phyloP scores from a whole-genome alignment of 2,329 filamentous ascomycete species.

The Ophiobolus disseminans region DNA sequence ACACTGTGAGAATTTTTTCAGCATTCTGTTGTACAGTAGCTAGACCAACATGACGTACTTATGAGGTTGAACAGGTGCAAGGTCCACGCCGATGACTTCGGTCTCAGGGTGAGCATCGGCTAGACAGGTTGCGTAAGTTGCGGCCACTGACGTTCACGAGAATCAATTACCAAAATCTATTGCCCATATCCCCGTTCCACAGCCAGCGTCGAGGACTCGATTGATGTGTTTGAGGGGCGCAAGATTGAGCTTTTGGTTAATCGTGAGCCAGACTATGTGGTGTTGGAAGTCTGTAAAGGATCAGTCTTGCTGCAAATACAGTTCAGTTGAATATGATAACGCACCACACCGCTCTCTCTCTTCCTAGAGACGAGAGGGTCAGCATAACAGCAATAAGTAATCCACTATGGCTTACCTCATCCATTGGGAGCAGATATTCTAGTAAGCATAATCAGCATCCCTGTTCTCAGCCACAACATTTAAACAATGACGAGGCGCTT shows the following conservation, averaged over 20 bases:
- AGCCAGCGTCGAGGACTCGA: slow-evolving; percentile 47
- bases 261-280: slow-evolving; percentile 47
- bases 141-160: not conserved
- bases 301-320: not conserved
- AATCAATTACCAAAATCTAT: slow-evolving; percentile 44
- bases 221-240: slow-evolving; percentile 45
- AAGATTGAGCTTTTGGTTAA: slow-evolving; percentile 46
- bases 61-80: slow-evolving; percentile 21
- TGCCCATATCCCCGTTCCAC: slow-evolving; percentile 51
- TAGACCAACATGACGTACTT: slow-evolving; percentile 7
- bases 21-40: not conserved
- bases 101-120: slow-evolving; percentile 19
- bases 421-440: slow-evolving; percentile 27
- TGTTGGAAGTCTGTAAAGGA: slow-evolving; percentile 32
- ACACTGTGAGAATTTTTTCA: slow-evolving; percentile 24
- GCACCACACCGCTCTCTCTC: slow-evolving; percentile 18
- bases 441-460: slow-evolving; percentile 4
- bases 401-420: too few relatives aligned
- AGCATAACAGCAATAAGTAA: too few relatives aligned
- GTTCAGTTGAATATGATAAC: not conserved
- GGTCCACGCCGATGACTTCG: slow-evolving; percentile 20
- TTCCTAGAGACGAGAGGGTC: slow-evolving; percentile 4
- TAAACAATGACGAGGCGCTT: not conserved
- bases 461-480: not conserved
- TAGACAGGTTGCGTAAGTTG: not conserved